Base-by-base conservation (phyloP, 768 basidiomycete species). In the Russula foetens region DNA sequence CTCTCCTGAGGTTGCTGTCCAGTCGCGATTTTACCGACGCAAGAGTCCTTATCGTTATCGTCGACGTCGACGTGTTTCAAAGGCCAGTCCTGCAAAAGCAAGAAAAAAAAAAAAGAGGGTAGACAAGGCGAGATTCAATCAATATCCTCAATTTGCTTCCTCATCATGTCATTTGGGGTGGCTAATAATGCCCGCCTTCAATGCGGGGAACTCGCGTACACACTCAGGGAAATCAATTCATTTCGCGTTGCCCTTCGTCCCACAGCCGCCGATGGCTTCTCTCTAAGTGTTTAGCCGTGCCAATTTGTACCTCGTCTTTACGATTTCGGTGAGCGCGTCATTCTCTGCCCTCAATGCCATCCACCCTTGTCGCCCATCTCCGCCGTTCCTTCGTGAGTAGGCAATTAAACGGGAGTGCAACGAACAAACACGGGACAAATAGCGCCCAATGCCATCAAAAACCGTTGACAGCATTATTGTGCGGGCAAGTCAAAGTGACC, bases 11-110 rank as follows among this genome's bases (percentile, higher is more conserved):
- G 15, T 24, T 35, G 1, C n/a, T 26, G 31, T 38, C 46, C 33
- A 46, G n/a, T 29, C 43, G 58, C 51, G 24, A 44, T 35, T 26
- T 45, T 23, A 45, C 50, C 50, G 58, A 52, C 4, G 7, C 33
- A 24, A n/a, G 45, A 17, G 12, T 29, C 14, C 5, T 26, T 8
- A 43, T 38, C 47, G 21, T 5, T 28, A 4, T 4, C 31, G n/a
- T n/a, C 24, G 24, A 41, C 47, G 43, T n/a, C 41, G 47, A 49
- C 53, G 38, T 38, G 59, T 60, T 60, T 56, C 59, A 41, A 35
- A 33, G 31, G 31, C 31, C 31, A 9, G 31, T 9, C 31, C 4
- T 33, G 9, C 9, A n/a, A n/a, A n/a, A n/a, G n/a, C n/a, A n/a
- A n/a, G n/a, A n/a, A n/a, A n/a, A n/a, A n/a, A n/a, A n/a, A n/a